Base-by-base conservation (phyloP, 306 rosid genomes). In the Lathyrus sativus region DNA sequence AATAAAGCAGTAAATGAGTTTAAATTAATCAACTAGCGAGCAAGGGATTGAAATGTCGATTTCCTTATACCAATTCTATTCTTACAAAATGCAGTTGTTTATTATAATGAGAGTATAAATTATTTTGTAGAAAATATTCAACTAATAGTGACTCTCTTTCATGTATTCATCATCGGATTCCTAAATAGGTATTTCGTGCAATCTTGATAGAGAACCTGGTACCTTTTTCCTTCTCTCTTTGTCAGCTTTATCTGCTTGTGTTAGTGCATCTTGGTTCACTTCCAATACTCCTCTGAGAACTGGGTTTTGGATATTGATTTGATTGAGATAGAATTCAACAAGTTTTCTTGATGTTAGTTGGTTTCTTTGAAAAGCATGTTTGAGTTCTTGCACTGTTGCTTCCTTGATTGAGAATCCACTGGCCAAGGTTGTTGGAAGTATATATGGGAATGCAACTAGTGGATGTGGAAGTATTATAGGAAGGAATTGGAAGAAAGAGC, bases 121-220 rank as follows among this genome's bases (percentile, higher is more conserved):
- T 2, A 0, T 1, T 24, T 0, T 24, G 26, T 24, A 24, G 26
- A 24, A 24, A 24, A 24, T 24, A 24, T 24, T 24, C 26, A 24
- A 24, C 26, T 24, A 24, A 24, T 24, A 24, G 26, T 2, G 3
- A 24, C 26, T 2, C 3, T 1, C 26, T 24, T 24, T 24, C 26
- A 2, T 2, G 26, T 24, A 24, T 24, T 2, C 26, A 24, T 24
- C 26, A 24, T n/a, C n/a, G n/a, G n/a, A n/a, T n/a, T n/a, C n/a
- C n/a, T n/a, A n/a, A n/a, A 24, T 63, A 0, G 96, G 96, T 35
- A 89, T 83, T 9, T 93, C 96, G 67, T 89, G 88, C 39, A 89
- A 44, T 6, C 17, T 12, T 18, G 85, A 18, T 38, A 80, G 53
- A 15, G 80, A 14, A 0, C 65, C 33, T 6, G 46, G 15, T 11